Percentiles rank a stretch among this genome's conserved stretches.
These are phyloP conservation scores for Xylariomycetidae sp. DNA, from an alignment of 2,329 filamentous ascomycete genomes.

Conservation along the genomic window DNA sequence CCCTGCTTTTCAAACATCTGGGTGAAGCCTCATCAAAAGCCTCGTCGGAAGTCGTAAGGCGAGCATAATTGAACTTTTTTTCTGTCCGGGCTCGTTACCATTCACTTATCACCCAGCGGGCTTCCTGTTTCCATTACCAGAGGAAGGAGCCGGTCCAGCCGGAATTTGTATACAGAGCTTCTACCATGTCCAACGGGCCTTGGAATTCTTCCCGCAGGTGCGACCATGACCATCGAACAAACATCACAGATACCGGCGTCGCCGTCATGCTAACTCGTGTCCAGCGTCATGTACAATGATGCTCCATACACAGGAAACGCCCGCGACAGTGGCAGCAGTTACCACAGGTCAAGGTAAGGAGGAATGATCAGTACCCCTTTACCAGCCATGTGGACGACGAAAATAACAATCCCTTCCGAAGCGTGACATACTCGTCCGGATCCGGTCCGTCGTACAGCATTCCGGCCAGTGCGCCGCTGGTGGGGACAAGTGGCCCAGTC, in stretches of 20 bases:
- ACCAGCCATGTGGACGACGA: constrained; percentile 14
- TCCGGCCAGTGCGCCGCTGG: constrained; percentile 25
- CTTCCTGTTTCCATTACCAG: constrained; percentile 11
- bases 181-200: constrained; percentile 41
- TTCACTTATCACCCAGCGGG: neutral
- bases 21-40: no score
- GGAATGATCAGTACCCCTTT: constrained; percentile 13
- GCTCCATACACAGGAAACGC: constrained; percentile 18
- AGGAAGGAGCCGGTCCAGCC: constrained; percentile 23
- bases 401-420: constrained; percentile 35
- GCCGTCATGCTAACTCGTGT: no score
- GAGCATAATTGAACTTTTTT: constrained; percentile 8
- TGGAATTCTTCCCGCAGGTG: constrained; percentile 52
- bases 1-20: no score
- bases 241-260: no score
- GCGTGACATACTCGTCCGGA: constrained; percentile 38
- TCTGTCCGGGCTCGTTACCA: neutral
- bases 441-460: constrained; percentile 29
- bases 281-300: constrained; percentile 27
- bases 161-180: constrained; percentile 43
- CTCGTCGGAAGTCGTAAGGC: constrained; percentile 15
- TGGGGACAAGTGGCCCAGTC: constrained; percentile 31
- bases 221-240: no score
- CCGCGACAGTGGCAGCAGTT: constrained; percentile 23
- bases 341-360: constrained; percentile 29